These are phyloP conservation scores for Lithohypha guttulata DNA, from an alignment of 2,329 filamentous ascomycete genomes.

Conservation along the genomic window DNA sequence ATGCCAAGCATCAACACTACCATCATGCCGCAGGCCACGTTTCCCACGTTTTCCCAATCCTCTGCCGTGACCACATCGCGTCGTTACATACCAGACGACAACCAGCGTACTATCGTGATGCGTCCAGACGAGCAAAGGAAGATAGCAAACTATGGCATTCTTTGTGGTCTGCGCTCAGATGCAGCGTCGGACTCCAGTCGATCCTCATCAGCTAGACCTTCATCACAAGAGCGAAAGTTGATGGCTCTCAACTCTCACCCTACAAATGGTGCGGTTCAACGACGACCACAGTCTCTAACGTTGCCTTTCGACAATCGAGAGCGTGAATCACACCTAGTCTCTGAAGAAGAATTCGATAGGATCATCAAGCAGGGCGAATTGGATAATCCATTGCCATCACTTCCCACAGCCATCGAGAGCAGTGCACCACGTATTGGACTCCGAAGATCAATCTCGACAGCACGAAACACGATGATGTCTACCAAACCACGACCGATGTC, in stretches of 20 bases:
- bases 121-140: not conserved
- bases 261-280: not conserved
- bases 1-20: no score
- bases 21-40: no score
- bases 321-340: slow-evolving; percentile 3
- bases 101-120: slow-evolving; percentile 1
- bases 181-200: not conserved
- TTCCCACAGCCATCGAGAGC: not conserved
- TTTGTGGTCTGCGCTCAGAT: slow-evolving; percentile 4
- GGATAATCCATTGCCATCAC: not conserved
- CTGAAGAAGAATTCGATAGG: slow-evolving; percentile 6
- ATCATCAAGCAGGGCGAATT: not conserved
- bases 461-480: slow-evolving; percentile 4
- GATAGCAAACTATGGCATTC: not conserved
- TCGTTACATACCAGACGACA: no score
- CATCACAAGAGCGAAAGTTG: not conserved
- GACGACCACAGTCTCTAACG: slow-evolving; percentile 3
- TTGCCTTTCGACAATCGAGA: slow-evolving; percentile 7
- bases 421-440: not conserved
- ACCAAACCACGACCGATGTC: slow-evolving; percentile 2
- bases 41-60: no score
- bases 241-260: not conserved
- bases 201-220: not conserved
- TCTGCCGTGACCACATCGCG: no score
- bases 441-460: slow-evolving; percentile 7